Conservation (phyloP, 2,329 filamentous ascomycete species). For the Fusarium musae region DNA sequence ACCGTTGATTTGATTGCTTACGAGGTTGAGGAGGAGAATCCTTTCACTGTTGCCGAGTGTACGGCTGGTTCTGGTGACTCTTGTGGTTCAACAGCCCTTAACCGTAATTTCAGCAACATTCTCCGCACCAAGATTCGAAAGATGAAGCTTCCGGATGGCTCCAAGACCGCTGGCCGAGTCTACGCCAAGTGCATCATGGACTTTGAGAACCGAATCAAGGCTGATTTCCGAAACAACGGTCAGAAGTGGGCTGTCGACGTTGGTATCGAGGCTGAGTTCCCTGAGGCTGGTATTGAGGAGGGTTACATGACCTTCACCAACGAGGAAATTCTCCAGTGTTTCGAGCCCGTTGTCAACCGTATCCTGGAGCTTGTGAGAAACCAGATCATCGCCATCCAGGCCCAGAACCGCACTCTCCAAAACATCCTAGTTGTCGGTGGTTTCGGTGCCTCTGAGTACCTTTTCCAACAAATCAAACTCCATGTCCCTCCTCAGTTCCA, state of each 20-base stretch:
- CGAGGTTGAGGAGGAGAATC: constrained; percentile 96
- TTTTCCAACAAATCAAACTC: constrained; percentile 99
- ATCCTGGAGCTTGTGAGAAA: constrained; percentile 96
- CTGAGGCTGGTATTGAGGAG: constrained; percentile 97
- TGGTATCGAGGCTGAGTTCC: constrained; percentile 97
- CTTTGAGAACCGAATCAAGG: constrained; percentile 99
- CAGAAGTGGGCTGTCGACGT: constrained; percentile 99
- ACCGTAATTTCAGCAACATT: constrained; percentile 98
- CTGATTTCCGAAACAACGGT: constrained; percentile 98
- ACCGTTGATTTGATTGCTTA: constrained; percentile 99
- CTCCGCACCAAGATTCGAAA: constrained; percentile 97
- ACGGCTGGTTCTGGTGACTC: constrained; percentile 97
- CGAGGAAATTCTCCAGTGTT: constrained; percentile 98
- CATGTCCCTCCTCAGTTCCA: constrained; percentile 99
- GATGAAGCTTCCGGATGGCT: constrained; percentile 98
- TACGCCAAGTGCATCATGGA: constrained; percentile 99
- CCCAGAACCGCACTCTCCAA: constrained; percentile 92
- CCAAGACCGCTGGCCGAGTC: constrained; percentile 96
- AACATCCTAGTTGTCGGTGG: constrained; percentile 98
- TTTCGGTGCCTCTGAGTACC: constrained; percentile 97
- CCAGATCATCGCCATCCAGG: constrained; percentile 98
- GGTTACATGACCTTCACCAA: constrained; percentile 99
- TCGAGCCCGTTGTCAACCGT: constrained; percentile 96
- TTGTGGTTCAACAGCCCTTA: constrained; percentile 96
- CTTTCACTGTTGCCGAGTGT: constrained; percentile 96